phyloP scores from a whole-genome alignment of 2,329 filamentous ascomycete genomes.

The Lachnellula willkommii region DNA sequence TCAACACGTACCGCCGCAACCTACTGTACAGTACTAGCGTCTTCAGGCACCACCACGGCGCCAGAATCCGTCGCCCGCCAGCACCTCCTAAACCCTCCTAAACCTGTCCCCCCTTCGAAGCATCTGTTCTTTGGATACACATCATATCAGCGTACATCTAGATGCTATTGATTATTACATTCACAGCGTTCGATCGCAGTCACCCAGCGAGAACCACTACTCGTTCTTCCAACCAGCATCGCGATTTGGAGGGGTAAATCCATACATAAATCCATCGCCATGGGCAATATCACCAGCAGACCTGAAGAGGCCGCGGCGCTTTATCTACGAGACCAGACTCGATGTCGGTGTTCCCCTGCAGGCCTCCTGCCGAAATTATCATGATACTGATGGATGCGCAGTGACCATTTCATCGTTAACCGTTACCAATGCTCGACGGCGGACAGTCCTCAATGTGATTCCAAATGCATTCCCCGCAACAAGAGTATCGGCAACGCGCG shows the following conservation, averaged over 20 bases:
- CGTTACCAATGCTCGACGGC: constrained; percentile 74
- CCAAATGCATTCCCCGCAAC: constrained; percentile 87
- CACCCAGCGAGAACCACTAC: constrained; percentile 9
- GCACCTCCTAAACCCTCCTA: background rate
- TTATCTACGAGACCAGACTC: constrained; percentile 85
- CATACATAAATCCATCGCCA: constrained; percentile 38
- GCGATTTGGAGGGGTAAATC: constrained; percentile 28
- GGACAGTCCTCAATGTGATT: constrained; percentile 68
- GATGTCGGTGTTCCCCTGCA: constrained; percentile 57
- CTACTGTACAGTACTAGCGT: background rate
- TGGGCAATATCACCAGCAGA: constrained; percentile 90
- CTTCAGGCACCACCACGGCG: background rate
- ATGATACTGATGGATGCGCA: constrained; percentile 36
- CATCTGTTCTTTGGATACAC: constrained; percentile 24
- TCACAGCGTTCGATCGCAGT: constrained; percentile 24
- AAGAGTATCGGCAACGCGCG: constrained; percentile 66
- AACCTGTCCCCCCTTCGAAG: constrained; percentile 3
- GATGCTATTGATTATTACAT: constrained; percentile 25
- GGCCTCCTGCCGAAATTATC: background rate
- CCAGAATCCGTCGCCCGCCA: constrained; percentile 3
- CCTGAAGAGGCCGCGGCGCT: constrained; percentile 75
- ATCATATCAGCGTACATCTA: constrained; percentile 22
- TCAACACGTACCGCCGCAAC: no score
- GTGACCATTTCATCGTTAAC: constrained; percentile 82
- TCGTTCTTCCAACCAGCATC: constrained; percentile 4